Evolutionary conservation across 257 asterid genomes (phyloP).

Genomic region (Catharanthus roseus): DNA sequence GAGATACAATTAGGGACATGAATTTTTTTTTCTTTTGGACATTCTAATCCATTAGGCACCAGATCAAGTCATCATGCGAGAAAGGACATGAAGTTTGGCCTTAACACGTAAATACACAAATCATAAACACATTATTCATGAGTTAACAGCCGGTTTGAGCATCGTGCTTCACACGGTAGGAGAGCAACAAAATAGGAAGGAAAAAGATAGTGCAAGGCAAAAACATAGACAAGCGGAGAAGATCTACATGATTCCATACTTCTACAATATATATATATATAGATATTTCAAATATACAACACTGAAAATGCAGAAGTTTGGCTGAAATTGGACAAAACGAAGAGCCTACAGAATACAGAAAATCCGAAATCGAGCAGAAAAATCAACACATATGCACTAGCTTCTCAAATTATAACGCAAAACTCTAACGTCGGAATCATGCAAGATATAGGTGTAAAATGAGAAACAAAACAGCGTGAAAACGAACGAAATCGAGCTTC

Average conservation of each 20-base stretch:
- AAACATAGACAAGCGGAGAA: no score
- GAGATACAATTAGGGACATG: neutral
- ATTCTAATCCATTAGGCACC: neutral
- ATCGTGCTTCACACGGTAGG: neutral
- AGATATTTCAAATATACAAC: neutral
- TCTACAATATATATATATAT: no score
- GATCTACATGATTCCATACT: no score
- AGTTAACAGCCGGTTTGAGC: neutral
- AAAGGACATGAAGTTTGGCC: neutral
- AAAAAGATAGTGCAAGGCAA: neutral
- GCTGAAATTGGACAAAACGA: neutral
- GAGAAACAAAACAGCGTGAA: neutral
- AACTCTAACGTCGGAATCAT: neutral
- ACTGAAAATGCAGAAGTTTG: neutral
- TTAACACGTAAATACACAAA: neutral
- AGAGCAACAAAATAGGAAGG: neutral
- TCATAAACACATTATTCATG: neutral
- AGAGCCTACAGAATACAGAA: neutral
- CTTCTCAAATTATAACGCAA: constrained; percentile 2
- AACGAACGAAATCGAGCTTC: neutral
- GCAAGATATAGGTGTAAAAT: constrained; percentile 7
- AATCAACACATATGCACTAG: neutral
- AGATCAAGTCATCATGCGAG: neutral
- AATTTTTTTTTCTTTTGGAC: no score
- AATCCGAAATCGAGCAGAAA: constrained; percentile 4